phyloP scores from a whole-genome alignment of 106 monocot species.

The Alisma plantagoaquatica region DNA sequence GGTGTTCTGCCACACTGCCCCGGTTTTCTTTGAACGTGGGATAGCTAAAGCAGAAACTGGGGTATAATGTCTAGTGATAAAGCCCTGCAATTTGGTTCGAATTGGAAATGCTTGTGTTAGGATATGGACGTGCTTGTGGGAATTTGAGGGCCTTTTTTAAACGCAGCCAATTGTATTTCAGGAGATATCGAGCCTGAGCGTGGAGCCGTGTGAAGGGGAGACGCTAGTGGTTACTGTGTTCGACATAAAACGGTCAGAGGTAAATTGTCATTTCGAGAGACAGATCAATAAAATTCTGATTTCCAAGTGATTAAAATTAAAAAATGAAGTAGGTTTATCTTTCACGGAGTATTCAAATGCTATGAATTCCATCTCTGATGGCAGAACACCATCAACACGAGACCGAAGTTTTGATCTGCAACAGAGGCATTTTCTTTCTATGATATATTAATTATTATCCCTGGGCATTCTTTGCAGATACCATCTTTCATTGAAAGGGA shows the following conservation, averaged over 20 bases:
- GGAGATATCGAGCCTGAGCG: conserved; percentile 98
- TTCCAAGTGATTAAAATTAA: too few relatives aligned
- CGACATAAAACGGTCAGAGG: conserved; percentile 71
- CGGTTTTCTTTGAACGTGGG: conserved; percentile 90
- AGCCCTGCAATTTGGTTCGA: too few relatives aligned
- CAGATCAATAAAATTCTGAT: neutral
- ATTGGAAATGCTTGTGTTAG: too few relatives aligned
- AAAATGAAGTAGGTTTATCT: too few relatives aligned
- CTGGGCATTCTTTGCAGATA: conserved; percentile 27
- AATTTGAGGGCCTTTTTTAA: neutral
- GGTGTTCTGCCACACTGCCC: conserved; percentile 80
- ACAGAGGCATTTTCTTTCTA: neutral
- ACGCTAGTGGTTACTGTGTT: conserved; percentile 79
- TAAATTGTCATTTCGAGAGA: conserved; percentile 5
- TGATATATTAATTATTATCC: neutral
- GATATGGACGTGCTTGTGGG: too few relatives aligned
- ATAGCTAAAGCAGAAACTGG: conserved; percentile 73
- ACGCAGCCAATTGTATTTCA: conserved; percentile 12
- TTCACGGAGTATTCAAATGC: too few relatives aligned
- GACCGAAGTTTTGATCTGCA: too few relatives aligned
- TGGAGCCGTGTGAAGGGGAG: conserved; percentile 81
- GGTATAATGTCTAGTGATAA: too few relatives aligned
- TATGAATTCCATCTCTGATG: too few relatives aligned
- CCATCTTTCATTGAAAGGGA: conserved; percentile 87
- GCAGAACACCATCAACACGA: too few relatives aligned